A percentile compares a stretch with the other conserved stretches of the same genome.
phyloP scores from a whole-genome alignment of 139 green algal genomes.

The Tetradesmus obliquus region DNA sequence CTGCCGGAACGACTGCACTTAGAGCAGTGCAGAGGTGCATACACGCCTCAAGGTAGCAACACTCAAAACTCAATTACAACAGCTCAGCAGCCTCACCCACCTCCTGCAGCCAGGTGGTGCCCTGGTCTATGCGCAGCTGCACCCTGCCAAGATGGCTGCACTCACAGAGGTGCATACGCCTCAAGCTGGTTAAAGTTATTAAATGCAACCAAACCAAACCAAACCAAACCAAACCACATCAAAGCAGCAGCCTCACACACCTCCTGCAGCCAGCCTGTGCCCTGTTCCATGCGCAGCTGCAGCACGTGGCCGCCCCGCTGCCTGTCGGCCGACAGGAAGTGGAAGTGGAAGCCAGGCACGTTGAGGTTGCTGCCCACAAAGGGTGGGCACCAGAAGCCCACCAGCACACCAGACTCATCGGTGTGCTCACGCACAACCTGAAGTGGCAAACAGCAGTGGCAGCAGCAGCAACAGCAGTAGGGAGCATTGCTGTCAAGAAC shows the following conservation, averaged over 20 bases:
- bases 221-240: neutral
- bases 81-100: neutral
- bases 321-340: conserved; percentile 30
- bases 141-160: neutral
- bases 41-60: no score
- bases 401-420: neutral
- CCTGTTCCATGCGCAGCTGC: neutral
- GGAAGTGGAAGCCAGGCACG: conserved; percentile 34
- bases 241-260: neutral
- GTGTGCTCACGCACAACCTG: neutral
- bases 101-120: neutral
- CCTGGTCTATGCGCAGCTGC: neutral
- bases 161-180: no score
- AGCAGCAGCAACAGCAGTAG: neutral
- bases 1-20: no score
- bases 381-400: conserved; percentile 11
- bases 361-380: neutral
- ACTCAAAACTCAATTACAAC: neutral
- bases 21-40: no score
- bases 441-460: neutral
- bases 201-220: no score
- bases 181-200: no score
- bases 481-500: neutral
- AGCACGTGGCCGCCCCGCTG: neutral
- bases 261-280: neutral